Evolutionary conservation across 2,329 filamentous ascomycete genomes (phyloP).

Genomic region (Pestalotiopsis sp.): DNA sequence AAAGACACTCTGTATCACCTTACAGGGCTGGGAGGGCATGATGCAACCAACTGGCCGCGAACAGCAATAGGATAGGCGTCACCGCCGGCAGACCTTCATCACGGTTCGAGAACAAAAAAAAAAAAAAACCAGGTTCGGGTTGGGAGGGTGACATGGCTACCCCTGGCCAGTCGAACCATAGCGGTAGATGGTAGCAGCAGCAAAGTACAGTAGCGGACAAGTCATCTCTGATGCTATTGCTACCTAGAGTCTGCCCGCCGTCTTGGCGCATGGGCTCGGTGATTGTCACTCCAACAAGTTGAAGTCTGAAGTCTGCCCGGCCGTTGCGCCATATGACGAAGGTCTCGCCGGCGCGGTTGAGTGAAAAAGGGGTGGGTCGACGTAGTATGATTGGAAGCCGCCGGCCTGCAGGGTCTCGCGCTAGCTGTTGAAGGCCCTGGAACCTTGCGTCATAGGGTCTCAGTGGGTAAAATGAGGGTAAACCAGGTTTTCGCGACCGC

Average conservation of each 20-base stretch:
- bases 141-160: neutral
- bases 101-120: neutral
- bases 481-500: neutral
- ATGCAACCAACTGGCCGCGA: neutral
- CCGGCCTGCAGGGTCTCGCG: neutral
- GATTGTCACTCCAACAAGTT: neutral
- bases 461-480: neutral
- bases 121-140: conserved; percentile 1
- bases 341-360: neutral
- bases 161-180: neutral
- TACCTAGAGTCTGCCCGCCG: neutral
- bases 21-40: neutral
- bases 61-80: neutral
- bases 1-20: neutral
- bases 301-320: neutral
- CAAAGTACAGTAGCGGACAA: neutral
- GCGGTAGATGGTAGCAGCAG: too few relatives aligned
- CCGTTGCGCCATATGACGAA: neutral
- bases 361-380: conserved; percentile 1
- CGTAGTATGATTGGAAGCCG: conserved; percentile 7
- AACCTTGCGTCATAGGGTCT: conserved; percentile 9
- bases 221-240: neutral
- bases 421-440: neutral
- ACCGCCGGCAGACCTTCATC: neutral
- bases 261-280: conserved; percentile 4